These are phyloP conservation scores for Linnemannia exigua DNA, from an alignment of 192 early-diverging fungal species.

Conservation along the genomic window DNA sequence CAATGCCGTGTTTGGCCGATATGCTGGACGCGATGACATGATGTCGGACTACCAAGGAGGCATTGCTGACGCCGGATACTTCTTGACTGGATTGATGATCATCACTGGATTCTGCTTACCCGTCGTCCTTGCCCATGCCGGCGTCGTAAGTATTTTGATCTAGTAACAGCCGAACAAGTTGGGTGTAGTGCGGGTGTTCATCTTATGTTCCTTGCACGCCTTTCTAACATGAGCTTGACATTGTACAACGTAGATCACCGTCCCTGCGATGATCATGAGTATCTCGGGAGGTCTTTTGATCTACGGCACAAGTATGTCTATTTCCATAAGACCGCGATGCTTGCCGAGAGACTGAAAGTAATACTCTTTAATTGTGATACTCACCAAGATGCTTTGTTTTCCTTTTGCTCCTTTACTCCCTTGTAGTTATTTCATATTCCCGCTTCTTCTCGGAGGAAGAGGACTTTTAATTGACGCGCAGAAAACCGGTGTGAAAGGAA, in stretches of 20 bases:
- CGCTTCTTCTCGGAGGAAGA: constrained; percentile 68
- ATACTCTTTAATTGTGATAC: not conserved
- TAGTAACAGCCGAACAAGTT: not conserved
- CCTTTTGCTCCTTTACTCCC: not conserved
- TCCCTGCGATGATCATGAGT: constrained; percentile 91
- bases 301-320: constrained; percentile 86
- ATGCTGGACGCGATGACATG: constrained; percentile 76
- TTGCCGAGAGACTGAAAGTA: too few relatives aligned
- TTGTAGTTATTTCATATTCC: constrained; percentile 68
- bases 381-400: not conserved
- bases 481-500: not conserved
- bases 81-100: constrained; percentile 92
- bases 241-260: constrained; percentile 71
- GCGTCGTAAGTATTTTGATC: constrained; percentile 66
- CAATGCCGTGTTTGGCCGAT: constrained; percentile 86
- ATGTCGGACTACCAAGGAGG: constrained; percentile 74
- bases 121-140: constrained; percentile 85
- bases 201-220: not conserved
- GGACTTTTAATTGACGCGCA: constrained; percentile 57
- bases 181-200: not conserved
- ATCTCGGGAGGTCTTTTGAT: constrained; percentile 92
- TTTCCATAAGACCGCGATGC: too few relatives aligned
- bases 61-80: constrained; percentile 79
- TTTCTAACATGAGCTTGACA: not conserved
- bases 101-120: constrained; percentile 92